Evolutionary conservation across 2,329 filamentous ascomycete species (phyloP), one percentile per base, ranked within the genome.

Genomic region (Cladobotryum mycophilum): DNA sequence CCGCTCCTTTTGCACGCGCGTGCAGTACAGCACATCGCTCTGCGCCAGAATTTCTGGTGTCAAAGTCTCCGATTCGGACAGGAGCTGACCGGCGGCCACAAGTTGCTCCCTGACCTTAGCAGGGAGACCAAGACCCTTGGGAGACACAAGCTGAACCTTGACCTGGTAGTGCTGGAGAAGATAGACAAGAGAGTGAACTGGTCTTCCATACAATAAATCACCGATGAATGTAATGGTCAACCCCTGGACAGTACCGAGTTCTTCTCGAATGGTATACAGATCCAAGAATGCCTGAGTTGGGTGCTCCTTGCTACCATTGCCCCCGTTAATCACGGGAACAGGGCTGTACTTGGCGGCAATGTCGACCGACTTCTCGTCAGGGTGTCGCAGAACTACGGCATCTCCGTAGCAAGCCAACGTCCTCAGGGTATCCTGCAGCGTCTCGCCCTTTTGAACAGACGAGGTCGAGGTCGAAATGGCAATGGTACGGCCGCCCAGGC

Each of bases 241-340:
- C 47, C 92, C 92, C 65, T 92, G 91, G 51, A 97, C 92, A 0
- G 91, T 96, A 56, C 93, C 93, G 8, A 97, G 79, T 70, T 99
- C 93, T 71, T 99, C 93, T 59, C 93, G 89, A 64, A 99, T 99
- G 49, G 93, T 97, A 76, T 96, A 99, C 52, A 99, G 85, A 64
- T 99, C 93, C 18, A 99, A 77, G 79, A 99, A 93, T 0, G 93
- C 93, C 72, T 99, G 93, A 0, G 93, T 99, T 1, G 93, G 93
- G 72, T 99, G 93, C 74, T 99, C 93, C 61, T 89, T 85, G 71
- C 87, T 90, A 56, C 93, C 93, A 67, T 99, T 99, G 46, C 93
- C 93, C 57, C 90, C 93, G 67, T 99, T 99, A 77, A 99, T 92
- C 64, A 99, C 84, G 1, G 93, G 93, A 1, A 96, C 89, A 14